These are phyloP conservation scores for Nepenthes gracilis DNA, from an alignment of 148 eudicot species.

Conservation along the genomic window DNA sequence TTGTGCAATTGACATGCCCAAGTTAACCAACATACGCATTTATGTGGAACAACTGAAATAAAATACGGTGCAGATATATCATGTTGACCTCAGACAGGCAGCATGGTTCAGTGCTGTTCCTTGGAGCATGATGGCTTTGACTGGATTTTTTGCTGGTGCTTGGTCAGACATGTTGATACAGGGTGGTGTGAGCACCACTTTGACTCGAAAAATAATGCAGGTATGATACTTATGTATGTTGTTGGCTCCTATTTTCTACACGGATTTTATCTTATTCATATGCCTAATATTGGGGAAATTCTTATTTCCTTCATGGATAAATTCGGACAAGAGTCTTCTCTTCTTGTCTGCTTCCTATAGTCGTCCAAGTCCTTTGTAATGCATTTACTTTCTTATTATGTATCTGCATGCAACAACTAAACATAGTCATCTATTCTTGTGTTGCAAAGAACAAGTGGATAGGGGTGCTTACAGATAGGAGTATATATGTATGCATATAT, in stretches of 20 bases:
- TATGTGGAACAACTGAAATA: background rate
- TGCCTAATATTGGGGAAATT: background rate
- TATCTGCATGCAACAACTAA: too few species aligned
- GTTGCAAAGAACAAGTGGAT: too few species aligned
- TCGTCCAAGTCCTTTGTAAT: too few species aligned
- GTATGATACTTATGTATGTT: slow-evolving; percentile 14
- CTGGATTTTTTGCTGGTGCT: slow-evolving; percentile 83
- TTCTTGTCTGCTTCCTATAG: too few species aligned
- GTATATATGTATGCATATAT: too few species aligned
- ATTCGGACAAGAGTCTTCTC: too few species aligned
- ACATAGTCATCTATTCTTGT: too few species aligned
- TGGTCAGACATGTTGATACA: slow-evolving; percentile 69
- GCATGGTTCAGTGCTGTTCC: slow-evolving; percentile 99
- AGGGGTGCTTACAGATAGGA: too few species aligned
- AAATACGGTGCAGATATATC: slow-evolving; percentile 47
- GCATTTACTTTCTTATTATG: too few species aligned
- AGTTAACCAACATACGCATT: background rate
- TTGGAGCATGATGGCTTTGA: slow-evolving; percentile 87
- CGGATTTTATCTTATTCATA: background rate
- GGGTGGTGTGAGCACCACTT: slow-evolving; percentile 58
- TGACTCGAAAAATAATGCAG: slow-evolving; percentile 92
- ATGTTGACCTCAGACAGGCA: slow-evolving; percentile 85
- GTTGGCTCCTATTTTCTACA: background rate
- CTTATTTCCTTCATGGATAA: too few species aligned
- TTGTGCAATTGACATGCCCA: background rate